Evolutionary conservation across 1,284 basidiomycete genomes (phyloP), one percentile per base, ranked within the genome.

Genomic region (Leccinum subrobustum): DNA sequence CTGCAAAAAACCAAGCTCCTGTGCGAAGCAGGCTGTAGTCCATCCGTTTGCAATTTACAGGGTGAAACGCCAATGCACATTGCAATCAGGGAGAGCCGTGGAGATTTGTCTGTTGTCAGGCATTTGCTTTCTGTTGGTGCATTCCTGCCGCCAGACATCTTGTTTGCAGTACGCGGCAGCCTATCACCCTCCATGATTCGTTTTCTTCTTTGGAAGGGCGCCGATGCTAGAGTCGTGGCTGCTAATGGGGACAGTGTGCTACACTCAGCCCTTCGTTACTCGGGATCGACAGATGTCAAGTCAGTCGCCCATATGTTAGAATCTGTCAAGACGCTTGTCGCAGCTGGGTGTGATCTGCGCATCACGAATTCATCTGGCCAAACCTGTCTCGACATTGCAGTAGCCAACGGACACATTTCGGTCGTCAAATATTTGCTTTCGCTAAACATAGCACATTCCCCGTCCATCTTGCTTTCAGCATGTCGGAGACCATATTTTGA

Each of bases 401-500:
- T 14, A 35, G 33, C 11, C 33, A 0, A 2, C 0, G 6, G 33
- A 35, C 14, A 3, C 33, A 14, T 3, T 6, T 35, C 14, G 4
- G 4, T 25, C 5, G 25, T 25, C 25, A 25, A 6, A 25, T 25
- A 6, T 25, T 6, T 25, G 4, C 25, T 25, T 6, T 25, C 25
- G 5, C 25, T 25, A 6, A 25, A 25, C 25, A 35, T 0, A 6
- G 12, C 12, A 35, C 33, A 6, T 35, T 14, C 33, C 5, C 33
- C 33, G 33, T 5, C 3, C 0, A 35, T 35, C 12, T 42, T 18
- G 9, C 3, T 42, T 14, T 42, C 39, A 18, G 39, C 39, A 6
- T 18, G 39, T 42, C 0, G 4, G 16, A 3, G 37, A 8, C 2
- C 3, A 5, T 18, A 18, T 18, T 0, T 1, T 4, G 14, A 39